Evolutionary conservation across 108 stramenopile genomes (phyloP).

Genomic region (Asterionellopsis glacialis): DNA sequence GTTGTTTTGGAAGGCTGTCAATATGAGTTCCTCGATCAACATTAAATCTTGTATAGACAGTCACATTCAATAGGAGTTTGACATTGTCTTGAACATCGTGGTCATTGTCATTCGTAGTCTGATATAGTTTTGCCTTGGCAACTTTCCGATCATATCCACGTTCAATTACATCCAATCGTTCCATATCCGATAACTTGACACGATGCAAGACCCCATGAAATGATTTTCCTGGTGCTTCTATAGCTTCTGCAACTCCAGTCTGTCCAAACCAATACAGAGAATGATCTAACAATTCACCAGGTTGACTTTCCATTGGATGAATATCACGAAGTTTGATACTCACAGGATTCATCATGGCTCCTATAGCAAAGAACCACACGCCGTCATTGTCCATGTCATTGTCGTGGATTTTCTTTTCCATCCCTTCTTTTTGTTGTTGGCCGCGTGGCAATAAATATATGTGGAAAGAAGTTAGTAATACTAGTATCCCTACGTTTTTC

Average conservation of each 20-base stretch:
- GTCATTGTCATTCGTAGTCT: background rate
- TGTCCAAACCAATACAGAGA: slow-evolving; percentile 1
- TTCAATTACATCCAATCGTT: slow-evolving; percentile 7
- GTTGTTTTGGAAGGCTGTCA: slow-evolving; percentile 7
- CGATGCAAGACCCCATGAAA: slow-evolving; percentile 20
- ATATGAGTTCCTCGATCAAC: slow-evolving; percentile 1
- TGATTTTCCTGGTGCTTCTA: slow-evolving; percentile 7
- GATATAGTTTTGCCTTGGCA: background rate
- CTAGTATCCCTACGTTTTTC: too few relatives aligned
- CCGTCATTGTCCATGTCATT: too few relatives aligned
- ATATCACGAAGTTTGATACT: slow-evolving; percentile 13
- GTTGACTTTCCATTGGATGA: slow-evolving; percentile 2
- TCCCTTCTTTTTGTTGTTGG: too few relatives aligned
- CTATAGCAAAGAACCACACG: slow-evolving; percentile 16
- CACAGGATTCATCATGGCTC: slow-evolving; percentile 18
- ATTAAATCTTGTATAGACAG: background rate
- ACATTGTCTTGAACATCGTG: too few relatives aligned
- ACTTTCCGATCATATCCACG: background rate
- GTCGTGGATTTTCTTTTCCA: too few relatives aligned
- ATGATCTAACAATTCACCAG: slow-evolving; percentile 15
- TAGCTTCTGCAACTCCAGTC: slow-evolving; percentile 16
- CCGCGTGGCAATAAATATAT: too few relatives aligned
- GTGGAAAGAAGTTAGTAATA: too few relatives aligned
- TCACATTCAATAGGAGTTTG: background rate
- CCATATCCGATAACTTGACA: slow-evolving; percentile 9